Evolutionary conservation across 2,329 filamentous ascomycete species (phyloP).

Genomic region (Colletotrichum sp.): DNA sequence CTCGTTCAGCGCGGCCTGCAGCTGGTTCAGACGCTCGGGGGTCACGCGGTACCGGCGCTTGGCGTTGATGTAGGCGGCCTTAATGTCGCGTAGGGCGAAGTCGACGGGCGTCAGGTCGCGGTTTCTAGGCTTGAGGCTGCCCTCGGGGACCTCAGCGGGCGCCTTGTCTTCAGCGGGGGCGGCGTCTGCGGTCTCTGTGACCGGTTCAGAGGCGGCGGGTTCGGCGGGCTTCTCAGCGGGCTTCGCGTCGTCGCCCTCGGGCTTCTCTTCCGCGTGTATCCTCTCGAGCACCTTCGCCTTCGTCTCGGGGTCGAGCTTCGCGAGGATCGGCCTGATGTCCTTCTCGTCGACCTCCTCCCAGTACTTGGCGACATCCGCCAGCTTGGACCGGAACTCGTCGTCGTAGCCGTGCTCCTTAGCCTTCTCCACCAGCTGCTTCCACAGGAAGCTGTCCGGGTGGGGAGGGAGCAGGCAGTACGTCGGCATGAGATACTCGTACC

Average conservation of each 20-base stretch:
- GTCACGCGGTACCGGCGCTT: conserved; percentile 87
- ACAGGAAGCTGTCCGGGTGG: conserved; percentile 85
- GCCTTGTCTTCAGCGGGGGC: conserved; percentile 17
- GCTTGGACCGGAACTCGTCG: conserved; percentile 69
- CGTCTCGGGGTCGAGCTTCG: conserved; percentile 65
- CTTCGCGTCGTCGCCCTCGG: conserved; percentile 21
- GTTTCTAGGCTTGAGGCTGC: conserved; percentile 40
- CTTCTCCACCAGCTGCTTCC: conserved; percentile 78
- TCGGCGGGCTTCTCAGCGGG: conserved; percentile 27
- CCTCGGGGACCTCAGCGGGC: conserved; percentile 18
- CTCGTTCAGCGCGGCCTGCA: conserved; percentile 75
- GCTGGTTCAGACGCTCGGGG: conserved; percentile 69
- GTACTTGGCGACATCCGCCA: conserved; percentile 79
- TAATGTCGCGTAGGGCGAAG: conserved; percentile 73
- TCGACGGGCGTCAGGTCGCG: conserved; percentile 59
- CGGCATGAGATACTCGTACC: conserved; percentile 97
- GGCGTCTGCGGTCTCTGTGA: neutral
- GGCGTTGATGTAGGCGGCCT: conserved; percentile 79
- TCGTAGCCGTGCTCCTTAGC: conserved; percentile 75
- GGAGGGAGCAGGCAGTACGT: conserved; percentile 92
- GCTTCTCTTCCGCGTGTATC: conserved; percentile 49
- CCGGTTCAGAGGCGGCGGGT: neutral
- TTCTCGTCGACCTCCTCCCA: conserved; percentile 85
- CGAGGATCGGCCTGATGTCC: conserved; percentile 74
- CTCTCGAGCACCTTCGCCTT: conserved; percentile 66